Conservation (phyloP, 2,329 filamentous ascomycete genomes). For the Xylaria sp. region DNA sequence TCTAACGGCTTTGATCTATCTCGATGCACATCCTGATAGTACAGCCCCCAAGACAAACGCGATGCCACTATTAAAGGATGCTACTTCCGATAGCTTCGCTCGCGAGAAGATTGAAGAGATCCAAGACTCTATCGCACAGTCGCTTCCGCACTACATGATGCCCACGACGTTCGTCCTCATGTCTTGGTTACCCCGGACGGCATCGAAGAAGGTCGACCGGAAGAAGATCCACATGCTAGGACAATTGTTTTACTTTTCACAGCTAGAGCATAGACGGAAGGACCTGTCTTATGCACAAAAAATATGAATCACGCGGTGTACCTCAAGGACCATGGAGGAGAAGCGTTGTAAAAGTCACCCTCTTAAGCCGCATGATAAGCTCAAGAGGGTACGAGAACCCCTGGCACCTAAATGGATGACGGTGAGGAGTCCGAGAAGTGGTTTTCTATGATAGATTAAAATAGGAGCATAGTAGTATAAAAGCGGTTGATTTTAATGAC, state of each 20-base stretch:
- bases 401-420: background rate
- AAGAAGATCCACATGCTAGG: constrained; percentile 40
- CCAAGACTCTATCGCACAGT: constrained; percentile 29
- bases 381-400: background rate
- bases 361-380: background rate
- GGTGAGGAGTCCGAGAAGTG: background rate
- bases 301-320: constrained; percentile 10
- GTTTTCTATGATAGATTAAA: background rate
- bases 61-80: constrained; percentile 32
- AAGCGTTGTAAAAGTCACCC: background rate
- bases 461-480: background rate
- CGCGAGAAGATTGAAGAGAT: constrained; percentile 34
- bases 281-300: constrained; percentile 36
- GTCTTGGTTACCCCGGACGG: constrained; percentile 37
- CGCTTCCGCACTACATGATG: constrained; percentile 39
- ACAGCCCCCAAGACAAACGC: constrained; percentile 18
- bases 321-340: background rate
- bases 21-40: constrained; percentile 34
- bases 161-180: constrained; percentile 39
- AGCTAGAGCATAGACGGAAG: constrained; percentile 31
- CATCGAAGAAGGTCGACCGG: constrained; percentile 37
- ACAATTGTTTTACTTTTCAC: constrained; percentile 35
- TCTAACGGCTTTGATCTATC: constrained; percentile 37
- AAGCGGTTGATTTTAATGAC: background rate
- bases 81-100: constrained; percentile 29